These are phyloP conservation scores for Boletus vinaceobasis DNA, from an alignment of 768 basidiomycete species.

Conservation along the genomic window DNA sequence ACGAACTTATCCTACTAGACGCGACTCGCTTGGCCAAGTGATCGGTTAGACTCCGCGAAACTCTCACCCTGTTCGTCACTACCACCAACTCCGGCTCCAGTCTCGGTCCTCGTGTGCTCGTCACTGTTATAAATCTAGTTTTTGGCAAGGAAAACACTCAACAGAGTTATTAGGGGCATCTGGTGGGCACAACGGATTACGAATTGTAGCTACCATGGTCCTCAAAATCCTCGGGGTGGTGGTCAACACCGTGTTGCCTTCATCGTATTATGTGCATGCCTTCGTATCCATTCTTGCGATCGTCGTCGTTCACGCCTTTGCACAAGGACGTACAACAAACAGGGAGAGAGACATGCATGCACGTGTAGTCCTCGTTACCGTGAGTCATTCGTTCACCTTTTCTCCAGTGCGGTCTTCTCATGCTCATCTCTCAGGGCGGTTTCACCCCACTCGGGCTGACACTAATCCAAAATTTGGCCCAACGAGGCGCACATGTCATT, in stretches of 20 bases:
- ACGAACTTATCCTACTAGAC: neutral
- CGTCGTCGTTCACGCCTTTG: slow-evolving; percentile 52
- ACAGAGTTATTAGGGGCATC: too few relatives aligned
- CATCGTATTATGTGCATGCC: slow-evolving; percentile 56
- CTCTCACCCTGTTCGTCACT: neutral
- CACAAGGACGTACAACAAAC: slow-evolving; percentile 66
- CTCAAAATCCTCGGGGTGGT: slow-evolving; percentile 45
- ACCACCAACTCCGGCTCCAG: neutral
- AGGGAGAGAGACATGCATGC: slow-evolving; percentile 76
- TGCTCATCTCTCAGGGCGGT: slow-evolving; percentile 48
- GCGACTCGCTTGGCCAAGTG: slow-evolving; percentile 4
- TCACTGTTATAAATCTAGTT: neutral
- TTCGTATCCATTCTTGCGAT: slow-evolving; percentile 41
- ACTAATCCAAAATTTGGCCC: slow-evolving; percentile 60
- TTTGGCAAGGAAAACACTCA: neutral
- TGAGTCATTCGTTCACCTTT: slow-evolving; percentile 29
- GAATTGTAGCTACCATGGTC: slow-evolving; percentile 40
- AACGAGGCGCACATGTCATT: slow-evolving; percentile 76
- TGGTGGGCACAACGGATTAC: neutral
- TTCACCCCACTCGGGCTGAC: slow-evolving; percentile 74
- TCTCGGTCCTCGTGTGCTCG: neutral
- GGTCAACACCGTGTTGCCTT: slow-evolving; percentile 45
- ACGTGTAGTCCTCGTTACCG: slow-evolving; percentile 68
- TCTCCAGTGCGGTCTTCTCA: slow-evolving; percentile 1
- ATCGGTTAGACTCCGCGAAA: slow-evolving; percentile 15